Percentiles rank a stretch among this genome's conserved stretches.
Conservation (phyloP, 129 eudicot genomes). For the Silybum marianum region DNA sequence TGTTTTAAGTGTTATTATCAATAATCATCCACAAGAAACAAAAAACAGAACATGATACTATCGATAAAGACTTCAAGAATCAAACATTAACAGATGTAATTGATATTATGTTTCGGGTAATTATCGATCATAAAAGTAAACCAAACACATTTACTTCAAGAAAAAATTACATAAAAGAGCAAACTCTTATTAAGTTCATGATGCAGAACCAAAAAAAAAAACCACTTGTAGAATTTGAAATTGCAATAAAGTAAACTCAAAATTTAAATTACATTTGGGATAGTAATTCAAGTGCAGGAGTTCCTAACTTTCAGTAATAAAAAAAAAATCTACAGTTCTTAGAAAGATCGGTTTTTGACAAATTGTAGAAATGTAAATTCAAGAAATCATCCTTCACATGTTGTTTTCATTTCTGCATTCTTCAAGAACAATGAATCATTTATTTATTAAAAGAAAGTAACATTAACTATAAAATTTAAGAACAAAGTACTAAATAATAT, state of each 20-base stretch:
- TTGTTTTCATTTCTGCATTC: neutral
- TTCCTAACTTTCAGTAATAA: neutral
- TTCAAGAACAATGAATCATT: constrained; percentile 2
- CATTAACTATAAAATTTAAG: neutral
- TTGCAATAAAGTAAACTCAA: neutral
- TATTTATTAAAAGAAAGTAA: neutral
- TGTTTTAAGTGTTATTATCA: neutral
- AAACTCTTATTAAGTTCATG: constrained; percentile 1
- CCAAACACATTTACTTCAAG: neutral
- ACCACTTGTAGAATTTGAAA: constrained; percentile 7
- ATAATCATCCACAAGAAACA: neutral
- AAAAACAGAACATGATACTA: neutral
- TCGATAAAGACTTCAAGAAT: neutral
- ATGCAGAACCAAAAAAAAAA: neutral
- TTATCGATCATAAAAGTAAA: neutral
- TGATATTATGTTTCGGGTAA: neutral
- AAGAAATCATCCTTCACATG: neutral
- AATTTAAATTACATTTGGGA: neutral
- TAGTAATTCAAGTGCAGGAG: neutral
- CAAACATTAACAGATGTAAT: neutral
- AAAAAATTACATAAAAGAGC: neutral
- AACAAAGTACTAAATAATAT: neutral
- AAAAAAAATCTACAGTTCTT: neutral
- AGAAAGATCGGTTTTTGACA: neutral
- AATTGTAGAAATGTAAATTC: neutral